Base-by-base conservation (phyloP, 805 yeast species). In the Yarrowia sp. region DNA sequence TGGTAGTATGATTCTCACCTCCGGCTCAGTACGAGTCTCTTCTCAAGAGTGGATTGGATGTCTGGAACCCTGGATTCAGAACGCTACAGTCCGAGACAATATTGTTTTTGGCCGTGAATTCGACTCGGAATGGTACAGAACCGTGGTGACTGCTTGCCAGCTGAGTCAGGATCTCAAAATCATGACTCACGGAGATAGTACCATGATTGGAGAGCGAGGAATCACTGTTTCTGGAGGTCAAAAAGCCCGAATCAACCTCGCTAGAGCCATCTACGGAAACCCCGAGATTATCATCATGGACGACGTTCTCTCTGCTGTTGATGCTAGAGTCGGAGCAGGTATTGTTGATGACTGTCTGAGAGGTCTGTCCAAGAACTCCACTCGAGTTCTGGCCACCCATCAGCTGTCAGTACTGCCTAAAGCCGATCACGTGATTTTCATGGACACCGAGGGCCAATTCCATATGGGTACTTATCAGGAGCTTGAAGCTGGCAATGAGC, bases 141-240 rank as follows among this genome's bases (percentile, higher is more conserved):
- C 75, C 4, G 83, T 89, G 3, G 74, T 91, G 8, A 74, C 79
- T 47, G 86, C 85, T 0, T 90, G 96, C 74, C 84, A 89, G 0
- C 77, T 90, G 65, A 81, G 80, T 48, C 80, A 82, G 38, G 97
- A 90, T 75, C 78, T 90, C 67, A 82, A 83, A 13, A 80, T 82
- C 39, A 77, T 91, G 39, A 86, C 88, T 5, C 90, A 86, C 42
- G 92, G 95, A 33, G 97, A 90, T 71, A 72, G 73, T 67, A 88
- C 93, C 0, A 96, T 91, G 75, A 88, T 90, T 69, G 97, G 97
- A 66, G 97, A 90, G 73, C 82, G 92, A 68, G 97, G 97, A 70
- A 87, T 91, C 65, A 91, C 95, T 0, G 77, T 90, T 50, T 88
- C 95, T 9, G 97, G 97, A 61, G 97, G 97, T 58, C 97, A 90